phyloP scores from a whole-genome alignment of 106 monocot species.

The Hemerocallis citrina region DNA sequence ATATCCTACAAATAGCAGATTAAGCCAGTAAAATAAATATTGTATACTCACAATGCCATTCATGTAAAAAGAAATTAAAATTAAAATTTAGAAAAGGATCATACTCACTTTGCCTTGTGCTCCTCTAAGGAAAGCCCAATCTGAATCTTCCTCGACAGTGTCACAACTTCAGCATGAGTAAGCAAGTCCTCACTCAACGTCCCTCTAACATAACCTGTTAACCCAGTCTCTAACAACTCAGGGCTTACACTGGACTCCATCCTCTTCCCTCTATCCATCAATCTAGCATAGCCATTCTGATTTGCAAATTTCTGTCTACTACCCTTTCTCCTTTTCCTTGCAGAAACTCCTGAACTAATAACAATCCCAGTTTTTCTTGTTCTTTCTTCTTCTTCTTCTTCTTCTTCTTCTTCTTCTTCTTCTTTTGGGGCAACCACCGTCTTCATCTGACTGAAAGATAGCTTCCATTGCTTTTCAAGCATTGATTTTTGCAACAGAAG shows the following conservation, averaged over 20 bases:
- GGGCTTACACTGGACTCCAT: slow-evolving; percentile 22
- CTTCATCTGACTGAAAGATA: slow-evolving; percentile 36
- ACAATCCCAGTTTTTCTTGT: too few relatives aligned
- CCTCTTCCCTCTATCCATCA: slow-evolving; percentile 4
- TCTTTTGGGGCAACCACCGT: slow-evolving; percentile 13
- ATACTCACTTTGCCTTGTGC: slow-evolving; percentile 40
- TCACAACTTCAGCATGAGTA: slow-evolving; percentile 59
- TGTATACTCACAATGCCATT: neutral
- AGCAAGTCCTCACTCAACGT: slow-evolving; percentile 45
- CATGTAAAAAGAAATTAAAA: neutral
- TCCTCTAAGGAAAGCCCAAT: slow-evolving; percentile 45
- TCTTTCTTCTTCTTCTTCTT: too few relatives aligned
- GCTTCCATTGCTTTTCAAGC: slow-evolving; percentile 97
- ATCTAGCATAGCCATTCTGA: slow-evolving; percentile 1
- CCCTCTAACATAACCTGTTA: slow-evolving; percentile 43
- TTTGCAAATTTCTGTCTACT: slow-evolving; percentile 18
- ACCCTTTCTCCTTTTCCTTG: slow-evolving; percentile 49
- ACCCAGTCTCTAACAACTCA: slow-evolving; percentile 21
- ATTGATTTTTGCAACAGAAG: slow-evolving; percentile 84
- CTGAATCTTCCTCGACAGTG: slow-evolving; percentile 48
- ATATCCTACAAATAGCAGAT: too few relatives aligned
- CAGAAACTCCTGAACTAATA: slow-evolving; percentile 64
- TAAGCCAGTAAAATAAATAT: too few relatives aligned
- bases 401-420: neutral
- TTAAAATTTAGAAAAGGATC: too few relatives aligned